These are phyloP conservation scores for Ballota nigra DNA, from an alignment of 257 asterid genomes.

Conservation along the genomic window DNA sequence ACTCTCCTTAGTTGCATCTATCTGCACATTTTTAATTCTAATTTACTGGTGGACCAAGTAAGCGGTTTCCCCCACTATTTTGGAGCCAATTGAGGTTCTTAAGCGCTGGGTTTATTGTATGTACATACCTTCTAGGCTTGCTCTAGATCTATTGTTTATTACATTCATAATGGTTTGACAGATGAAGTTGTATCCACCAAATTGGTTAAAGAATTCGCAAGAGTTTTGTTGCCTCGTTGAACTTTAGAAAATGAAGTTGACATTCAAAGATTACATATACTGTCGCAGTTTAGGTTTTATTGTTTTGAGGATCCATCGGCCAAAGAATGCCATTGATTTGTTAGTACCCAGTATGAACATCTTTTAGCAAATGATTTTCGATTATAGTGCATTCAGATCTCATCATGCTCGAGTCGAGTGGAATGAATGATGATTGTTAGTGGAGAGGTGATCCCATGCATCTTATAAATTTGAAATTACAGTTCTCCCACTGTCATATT, in stretches of 20 bases:
- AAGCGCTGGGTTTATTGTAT: conserved; percentile 31
- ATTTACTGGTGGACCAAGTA: conserved; percentile 93
- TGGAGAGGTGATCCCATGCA: background rate
- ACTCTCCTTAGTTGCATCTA: conserved; percentile 90
- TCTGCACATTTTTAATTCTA: conserved; percentile 73
- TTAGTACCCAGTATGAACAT: conserved; percentile 1
- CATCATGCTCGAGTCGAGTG: background rate
- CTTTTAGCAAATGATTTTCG: background rate
- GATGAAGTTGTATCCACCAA: conserved; percentile 21
- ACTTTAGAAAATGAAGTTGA: conserved; percentile 7
- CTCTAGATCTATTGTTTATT: conserved; percentile 25
- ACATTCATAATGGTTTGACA: conserved; percentile 15
- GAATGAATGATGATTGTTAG: background rate
- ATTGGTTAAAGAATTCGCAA: conserved; percentile 18
- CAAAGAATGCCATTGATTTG: conserved; percentile 8
- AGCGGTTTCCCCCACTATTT: conserved; percentile 11
- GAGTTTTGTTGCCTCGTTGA: conserved; percentile 19
- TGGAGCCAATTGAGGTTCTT: conserved; percentile 26
- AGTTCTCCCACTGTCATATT: background rate
- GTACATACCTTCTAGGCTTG: conserved; percentile 34
- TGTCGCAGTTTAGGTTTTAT: background rate
- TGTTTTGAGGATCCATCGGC: background rate
- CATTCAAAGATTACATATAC: conserved; percentile 17
- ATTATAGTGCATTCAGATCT: background rate
- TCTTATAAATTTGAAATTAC: too few relatives aligned